Conservation (phyloP, 305 asterid species). For the Fraxinus latifolia region DNA sequence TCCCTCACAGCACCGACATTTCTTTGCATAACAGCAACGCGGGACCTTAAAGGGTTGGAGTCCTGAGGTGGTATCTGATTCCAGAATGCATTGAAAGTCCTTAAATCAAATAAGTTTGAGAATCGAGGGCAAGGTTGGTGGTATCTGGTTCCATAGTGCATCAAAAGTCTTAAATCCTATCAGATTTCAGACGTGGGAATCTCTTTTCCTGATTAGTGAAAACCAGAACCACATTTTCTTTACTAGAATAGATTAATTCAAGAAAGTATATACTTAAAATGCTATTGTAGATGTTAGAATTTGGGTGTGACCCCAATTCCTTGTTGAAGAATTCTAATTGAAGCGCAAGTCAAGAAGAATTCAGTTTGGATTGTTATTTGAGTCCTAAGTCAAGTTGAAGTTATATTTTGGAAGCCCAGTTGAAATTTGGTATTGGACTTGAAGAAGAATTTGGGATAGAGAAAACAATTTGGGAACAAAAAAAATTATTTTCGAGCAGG, state of each 20-base stretch:
- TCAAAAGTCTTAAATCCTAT: not conserved
- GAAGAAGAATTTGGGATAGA: too few species aligned
- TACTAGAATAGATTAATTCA: not conserved
- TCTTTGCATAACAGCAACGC: not conserved
- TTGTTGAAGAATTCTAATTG: too few species aligned
- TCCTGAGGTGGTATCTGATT: slow-evolving; percentile 19
- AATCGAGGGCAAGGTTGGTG: not conserved
- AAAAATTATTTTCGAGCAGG: too few species aligned
- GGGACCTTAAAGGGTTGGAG: not conserved
- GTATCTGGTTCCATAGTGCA: slow-evolving; percentile 22
- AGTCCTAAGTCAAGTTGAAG: too few species aligned
- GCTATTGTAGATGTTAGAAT: not conserved
- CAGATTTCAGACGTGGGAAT: not conserved
- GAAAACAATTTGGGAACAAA: too few species aligned
- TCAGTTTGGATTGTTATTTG: too few species aligned
- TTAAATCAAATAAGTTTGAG: not conserved
- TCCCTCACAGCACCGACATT: not conserved
- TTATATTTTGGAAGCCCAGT: too few species aligned
- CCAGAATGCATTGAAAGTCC: not conserved
- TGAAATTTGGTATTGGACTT: too few species aligned
- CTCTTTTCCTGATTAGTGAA: not conserved
- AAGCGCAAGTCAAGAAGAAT: too few species aligned
- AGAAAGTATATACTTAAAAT: not conserved
- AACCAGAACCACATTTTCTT: not conserved
- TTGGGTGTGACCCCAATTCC: too few species aligned